Evolutionary conservation across 148 eudicot genomes (phyloP).

Genomic region (Dianthus caryophyllus): DNA sequence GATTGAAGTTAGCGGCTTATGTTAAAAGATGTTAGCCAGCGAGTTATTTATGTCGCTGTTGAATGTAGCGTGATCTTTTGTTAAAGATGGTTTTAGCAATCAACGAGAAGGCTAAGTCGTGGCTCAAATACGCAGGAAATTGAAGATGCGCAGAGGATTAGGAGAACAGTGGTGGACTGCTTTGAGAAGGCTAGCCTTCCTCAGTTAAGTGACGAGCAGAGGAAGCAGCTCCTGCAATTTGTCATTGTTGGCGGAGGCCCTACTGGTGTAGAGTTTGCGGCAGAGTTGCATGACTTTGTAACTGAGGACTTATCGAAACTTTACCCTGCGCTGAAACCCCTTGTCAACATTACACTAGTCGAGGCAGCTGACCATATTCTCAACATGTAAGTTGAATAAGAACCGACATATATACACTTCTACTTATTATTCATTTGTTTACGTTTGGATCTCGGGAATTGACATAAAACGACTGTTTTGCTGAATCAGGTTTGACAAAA

Average conservation of each 20-base stretch:
- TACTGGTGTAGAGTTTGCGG: constrained; percentile 68
- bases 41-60: too few species aligned
- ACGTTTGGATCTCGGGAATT: too few species aligned
- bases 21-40: too few species aligned
- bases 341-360: constrained; percentile 46
- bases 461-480: too few species aligned
- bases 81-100: background rate
- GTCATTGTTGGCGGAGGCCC: constrained; percentile 74
- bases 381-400: constrained; percentile 44
- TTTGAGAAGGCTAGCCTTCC: constrained; percentile 69
- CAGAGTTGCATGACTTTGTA: constrained; percentile 60
- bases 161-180: constrained; percentile 53
- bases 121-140: constrained; percentile 40
- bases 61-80: too few species aligned
- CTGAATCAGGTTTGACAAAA: constrained; percentile 53
- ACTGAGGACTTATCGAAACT: constrained; percentile 47
- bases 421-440: background rate
- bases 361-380: constrained; percentile 66
- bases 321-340: constrained; percentile 46
- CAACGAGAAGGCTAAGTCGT: background rate
- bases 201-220: constrained; percentile 42
- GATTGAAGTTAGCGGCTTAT: too few species aligned
- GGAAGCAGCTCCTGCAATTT: constrained; percentile 46
- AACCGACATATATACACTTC: background rate
- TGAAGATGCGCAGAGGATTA: constrained; percentile 63